Percentiles rank a stretch among this genome's conserved stretches.
phyloP scores from a whole-genome alignment of 495 filamentous ascomycete species.

The Daldinia concentrica region DNA sequence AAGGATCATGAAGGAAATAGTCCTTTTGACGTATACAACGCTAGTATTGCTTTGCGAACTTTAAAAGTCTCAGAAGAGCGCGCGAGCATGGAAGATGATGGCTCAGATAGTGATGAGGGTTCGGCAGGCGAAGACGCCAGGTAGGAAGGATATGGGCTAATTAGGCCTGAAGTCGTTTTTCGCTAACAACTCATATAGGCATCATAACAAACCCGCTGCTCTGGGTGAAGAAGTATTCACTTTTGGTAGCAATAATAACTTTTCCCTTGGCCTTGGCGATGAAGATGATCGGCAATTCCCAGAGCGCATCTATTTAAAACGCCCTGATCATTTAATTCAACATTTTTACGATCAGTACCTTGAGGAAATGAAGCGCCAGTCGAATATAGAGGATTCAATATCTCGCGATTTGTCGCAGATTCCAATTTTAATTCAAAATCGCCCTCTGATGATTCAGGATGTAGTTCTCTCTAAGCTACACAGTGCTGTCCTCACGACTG shows the following conservation, averaged over 20 bases:
- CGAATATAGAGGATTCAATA: slow-evolving; percentile 41
- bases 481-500: slow-evolving; percentile 88
- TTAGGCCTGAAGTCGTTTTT: not conserved
- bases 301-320: slow-evolving; percentile 77
- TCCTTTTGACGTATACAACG: slow-evolving; percentile 89
- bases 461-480: slow-evolving; percentile 90
- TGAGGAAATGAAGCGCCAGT: slow-evolving; percentile 39
- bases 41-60: slow-evolving; percentile 74
- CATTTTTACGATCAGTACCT: slow-evolving; percentile 72
- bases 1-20: slow-evolving; percentile 96
- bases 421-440: slow-evolving; percentile 73
- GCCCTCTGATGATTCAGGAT: slow-evolving; percentile 76
- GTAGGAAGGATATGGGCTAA: slow-evolving; percentile 31
- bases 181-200: slow-evolving; percentile 26
- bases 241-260: slow-evolving; percentile 95
- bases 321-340: slow-evolving; percentile 81
- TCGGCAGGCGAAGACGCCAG: slow-evolving; percentile 36
- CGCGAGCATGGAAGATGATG: slow-evolving; percentile 47
- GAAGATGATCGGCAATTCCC: slow-evolving; percentile 94
- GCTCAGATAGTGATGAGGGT: slow-evolving; percentile 53
- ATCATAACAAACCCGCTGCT: slow-evolving; percentile 45
- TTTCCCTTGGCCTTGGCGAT: slow-evolving; percentile 90
- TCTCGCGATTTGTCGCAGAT: slow-evolving; percentile 59
- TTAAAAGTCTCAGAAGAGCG: slow-evolving; percentile 47
- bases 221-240: slow-evolving; percentile 87